phyloP scores from a whole-genome alignment of 164 flowering plant genomes.

The Macadamia tetraphylla region DNA sequence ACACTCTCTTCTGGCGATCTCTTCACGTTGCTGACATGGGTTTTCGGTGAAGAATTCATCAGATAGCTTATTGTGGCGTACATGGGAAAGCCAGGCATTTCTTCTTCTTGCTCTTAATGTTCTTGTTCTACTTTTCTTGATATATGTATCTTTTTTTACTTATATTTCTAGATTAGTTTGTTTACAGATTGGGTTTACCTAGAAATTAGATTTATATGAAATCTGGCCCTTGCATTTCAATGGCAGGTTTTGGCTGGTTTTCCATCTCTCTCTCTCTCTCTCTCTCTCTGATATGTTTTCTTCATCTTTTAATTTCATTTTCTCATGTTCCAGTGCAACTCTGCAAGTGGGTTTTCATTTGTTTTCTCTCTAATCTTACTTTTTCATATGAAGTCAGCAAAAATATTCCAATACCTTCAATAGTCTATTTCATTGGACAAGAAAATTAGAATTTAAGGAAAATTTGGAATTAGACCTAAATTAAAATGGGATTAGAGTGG shows the following conservation, averaged over 20 bases:
- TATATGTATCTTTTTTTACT: neutral
- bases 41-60: neutral
- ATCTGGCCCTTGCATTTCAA: neutral
- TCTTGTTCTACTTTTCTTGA: neutral
- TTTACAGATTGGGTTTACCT: neutral
- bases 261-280: neutral
- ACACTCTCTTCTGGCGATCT: neutral
- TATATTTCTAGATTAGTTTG: neutral
- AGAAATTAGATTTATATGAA: constrained; percentile 2
- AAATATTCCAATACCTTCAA: too few relatives aligned
- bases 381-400: too few relatives aligned
- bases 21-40: neutral
- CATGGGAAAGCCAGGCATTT: constrained; percentile 27
- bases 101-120: neutral
- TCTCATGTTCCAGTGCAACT: too few relatives aligned
- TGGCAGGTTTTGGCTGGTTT: constrained; percentile 6
- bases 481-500: too few relatives aligned
- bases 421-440: too few relatives aligned
- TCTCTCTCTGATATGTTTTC: neutral
- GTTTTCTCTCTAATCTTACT: too few relatives aligned
- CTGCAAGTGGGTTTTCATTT: too few relatives aligned
- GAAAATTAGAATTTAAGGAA: too few relatives aligned
- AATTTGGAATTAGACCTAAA: too few relatives aligned
- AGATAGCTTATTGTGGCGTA: constrained; percentile 10
- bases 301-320: neutral